Percentiles rank a stretch among this genome's conserved stretches.
Evolutionary conservation across 768 basidiomycete genomes (phyloP).

Genomic region (Russula lepida): DNA sequence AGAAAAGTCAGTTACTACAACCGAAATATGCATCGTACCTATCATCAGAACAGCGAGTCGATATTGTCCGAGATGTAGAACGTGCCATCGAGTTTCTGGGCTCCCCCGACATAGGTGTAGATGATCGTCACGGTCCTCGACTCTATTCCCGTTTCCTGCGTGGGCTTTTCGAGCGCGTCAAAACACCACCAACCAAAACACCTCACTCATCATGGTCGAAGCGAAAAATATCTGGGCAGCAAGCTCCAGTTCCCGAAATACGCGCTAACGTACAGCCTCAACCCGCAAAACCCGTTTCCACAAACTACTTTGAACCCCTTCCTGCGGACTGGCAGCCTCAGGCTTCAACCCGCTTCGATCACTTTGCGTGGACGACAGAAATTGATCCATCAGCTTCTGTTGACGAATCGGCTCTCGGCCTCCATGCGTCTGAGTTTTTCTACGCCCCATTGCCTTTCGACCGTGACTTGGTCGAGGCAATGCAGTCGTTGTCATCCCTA

Average conservation of each 20-base stretch:
- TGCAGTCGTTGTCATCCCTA: conserved; percentile 16
- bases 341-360: conserved; percentile 16
- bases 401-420: conserved; percentile 4
- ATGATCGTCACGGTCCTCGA: conserved; percentile 28
- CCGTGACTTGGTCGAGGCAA: conserved; percentile 18
- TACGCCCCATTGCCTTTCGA: conserved; percentile 19
- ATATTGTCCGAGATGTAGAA: conserved; percentile 24
- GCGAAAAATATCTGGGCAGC: not conserved
- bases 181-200: not conserved
- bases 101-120: conserved; percentile 26
- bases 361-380: conserved; percentile 10
- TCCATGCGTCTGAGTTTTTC: conserved; percentile 19
- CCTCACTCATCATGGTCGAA: not conserved
- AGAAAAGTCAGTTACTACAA: conserved; percentile 22
- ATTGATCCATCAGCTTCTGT: not conserved
- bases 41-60: conserved; percentile 21
- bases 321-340: too few relatives aligned
- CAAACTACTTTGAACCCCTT: conserved; percentile 18
- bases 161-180: conserved; percentile 22
- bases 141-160: conserved; percentile 28
- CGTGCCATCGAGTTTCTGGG: conserved; percentile 24
- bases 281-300: not conserved
- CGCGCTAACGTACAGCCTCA: not conserved
- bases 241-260: not conserved
- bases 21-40: conserved; percentile 25